phyloP scores from a whole-genome alignment of 768 basidiomycete genomes.

The Trametes sanguinea region DNA sequence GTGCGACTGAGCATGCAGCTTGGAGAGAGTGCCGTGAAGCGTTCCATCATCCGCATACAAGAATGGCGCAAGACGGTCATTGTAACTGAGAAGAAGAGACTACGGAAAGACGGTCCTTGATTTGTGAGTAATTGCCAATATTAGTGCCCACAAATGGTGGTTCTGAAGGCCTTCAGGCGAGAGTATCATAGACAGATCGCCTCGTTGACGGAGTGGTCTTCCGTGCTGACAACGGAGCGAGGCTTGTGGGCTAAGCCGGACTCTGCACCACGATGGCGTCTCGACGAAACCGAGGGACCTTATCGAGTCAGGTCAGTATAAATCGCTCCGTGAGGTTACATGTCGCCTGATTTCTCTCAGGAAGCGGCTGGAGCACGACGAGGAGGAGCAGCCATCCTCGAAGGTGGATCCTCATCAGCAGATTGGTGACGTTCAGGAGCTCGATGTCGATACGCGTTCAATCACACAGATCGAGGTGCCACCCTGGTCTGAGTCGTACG shows the following conservation, averaged over 20 bases:
- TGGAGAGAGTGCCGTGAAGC: constrained; percentile 62
- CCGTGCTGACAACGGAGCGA: constrained; percentile 68
- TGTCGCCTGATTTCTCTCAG: constrained; percentile 39
- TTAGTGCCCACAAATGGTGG: no score
- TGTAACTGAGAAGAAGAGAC: constrained; percentile 67
- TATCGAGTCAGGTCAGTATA: constrained; percentile 73
- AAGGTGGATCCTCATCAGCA: constrained; percentile 48
- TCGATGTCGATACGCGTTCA: constrained; percentile 52
- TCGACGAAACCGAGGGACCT: constrained; percentile 93
- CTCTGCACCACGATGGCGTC: constrained; percentile 59
- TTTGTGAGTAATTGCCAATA: constrained; percentile 46
- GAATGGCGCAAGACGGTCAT: constrained; percentile 77
- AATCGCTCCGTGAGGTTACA: not conserved
- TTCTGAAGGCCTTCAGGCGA: constrained; percentile 47
- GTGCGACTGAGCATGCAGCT: constrained; percentile 63
- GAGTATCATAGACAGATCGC: constrained; percentile 75
- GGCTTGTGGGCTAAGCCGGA: constrained; percentile 76
- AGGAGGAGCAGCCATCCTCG: constrained; percentile 45
- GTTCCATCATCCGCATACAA: constrained; percentile 60
- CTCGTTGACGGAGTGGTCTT: constrained; percentile 59
- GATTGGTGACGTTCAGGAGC: constrained; percentile 52
- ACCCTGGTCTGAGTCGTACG: constrained; percentile 74
- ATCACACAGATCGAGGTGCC: constrained; percentile 60
- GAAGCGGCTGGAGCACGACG: constrained; percentile 74
- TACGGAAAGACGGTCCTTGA: constrained; percentile 77